Conservation (phyloP, 2,329 filamentous ascomycete genomes). For the Colletotrichum plurivorum region DNA sequence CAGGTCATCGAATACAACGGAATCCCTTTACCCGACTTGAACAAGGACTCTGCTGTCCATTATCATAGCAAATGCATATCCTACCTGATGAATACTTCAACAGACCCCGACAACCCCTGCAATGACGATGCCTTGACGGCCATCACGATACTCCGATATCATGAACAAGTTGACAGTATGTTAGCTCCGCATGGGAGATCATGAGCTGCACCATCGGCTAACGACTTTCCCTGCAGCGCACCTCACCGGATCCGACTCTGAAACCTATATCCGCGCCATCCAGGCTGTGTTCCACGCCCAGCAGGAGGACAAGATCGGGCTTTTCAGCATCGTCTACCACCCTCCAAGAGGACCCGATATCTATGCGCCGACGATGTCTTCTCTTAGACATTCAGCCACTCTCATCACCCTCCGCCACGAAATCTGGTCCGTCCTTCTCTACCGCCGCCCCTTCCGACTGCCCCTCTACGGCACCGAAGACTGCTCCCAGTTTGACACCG, state of each 20-base stretch:
- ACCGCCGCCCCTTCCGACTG: conserved; percentile 18
- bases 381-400: conserved; percentile 13
- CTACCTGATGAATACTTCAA: conserved; percentile 12
- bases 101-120: conserved; percentile 20
- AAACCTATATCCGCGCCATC: conserved; percentile 26
- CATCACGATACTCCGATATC: conserved; percentile 19
- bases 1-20: conserved; percentile 20
- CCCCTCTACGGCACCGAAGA: conserved; percentile 21
- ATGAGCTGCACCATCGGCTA: not conserved
- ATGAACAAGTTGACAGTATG: conserved; percentile 29
- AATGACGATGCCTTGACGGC: conserved; percentile 24
- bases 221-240: not conserved
- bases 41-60: conserved; percentile 22
- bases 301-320: conserved; percentile 18
- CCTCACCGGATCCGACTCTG: conserved; percentile 19
- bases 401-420: conserved; percentile 23
- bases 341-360: conserved; percentile 7
- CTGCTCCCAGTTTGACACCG: conserved; percentile 19
- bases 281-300: conserved; percentile 25
- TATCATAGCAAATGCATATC: conserved; percentile 27
- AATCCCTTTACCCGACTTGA: conserved; percentile 1
- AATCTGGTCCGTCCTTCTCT: conserved; percentile 29
- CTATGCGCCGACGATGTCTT: conserved; percentile 16
- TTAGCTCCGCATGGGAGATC: not conserved
- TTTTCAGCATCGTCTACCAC: conserved; percentile 18